Percentiles rank a stretch among this genome's conserved stretches.
Conservation (phyloP, 139 green algal species). For the Gonium pectorale region DNA sequence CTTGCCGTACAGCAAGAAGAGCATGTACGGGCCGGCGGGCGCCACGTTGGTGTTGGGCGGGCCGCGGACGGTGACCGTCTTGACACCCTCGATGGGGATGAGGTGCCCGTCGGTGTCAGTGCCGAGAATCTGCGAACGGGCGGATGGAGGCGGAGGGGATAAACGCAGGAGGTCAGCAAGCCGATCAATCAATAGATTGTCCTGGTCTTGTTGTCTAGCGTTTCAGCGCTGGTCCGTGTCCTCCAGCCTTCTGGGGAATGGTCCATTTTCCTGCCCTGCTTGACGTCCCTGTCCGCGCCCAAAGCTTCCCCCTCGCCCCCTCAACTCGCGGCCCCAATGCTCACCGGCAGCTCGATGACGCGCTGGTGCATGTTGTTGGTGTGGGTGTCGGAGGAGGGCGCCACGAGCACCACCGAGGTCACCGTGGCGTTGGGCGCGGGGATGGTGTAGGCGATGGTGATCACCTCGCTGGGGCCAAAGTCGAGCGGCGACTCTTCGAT, state of each 20-base stretch:
- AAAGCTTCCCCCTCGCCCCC: too few relatives aligned
- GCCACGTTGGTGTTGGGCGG: conserved; percentile 18
- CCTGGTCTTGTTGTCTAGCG: too few relatives aligned
- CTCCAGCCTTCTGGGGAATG: too few relatives aligned
- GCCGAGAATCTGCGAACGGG: background rate
- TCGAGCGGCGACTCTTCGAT: background rate
- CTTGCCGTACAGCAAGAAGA: conserved; percentile 8
- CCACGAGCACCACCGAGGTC: conserved; percentile 43
- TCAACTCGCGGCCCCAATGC: too few relatives aligned
- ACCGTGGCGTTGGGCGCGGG: conserved; percentile 3
- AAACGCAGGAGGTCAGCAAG: too few relatives aligned
- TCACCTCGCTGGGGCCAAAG: conserved; percentile 27
- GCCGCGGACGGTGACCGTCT: conserved; percentile 23
- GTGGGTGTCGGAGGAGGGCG: conserved; percentile 50
- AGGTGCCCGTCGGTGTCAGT: conserved; percentile 25
- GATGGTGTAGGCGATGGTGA: conserved; percentile 2
- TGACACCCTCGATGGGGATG: background rate
- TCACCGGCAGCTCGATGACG: conserved; percentile 34
- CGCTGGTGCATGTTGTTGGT: conserved; percentile 58
- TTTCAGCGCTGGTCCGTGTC: too few relatives aligned
- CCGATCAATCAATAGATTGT: too few relatives aligned
- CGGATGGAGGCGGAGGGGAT: too few relatives aligned
- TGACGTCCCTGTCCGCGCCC: too few relatives aligned
- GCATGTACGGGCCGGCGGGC: conserved; percentile 30
- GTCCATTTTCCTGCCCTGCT: too few relatives aligned